Evolutionary conservation across 305 asterid genomes (phyloP), one percentile per base, ranked within the genome.

Genomic region (Fraxinus latifolia): DNA sequence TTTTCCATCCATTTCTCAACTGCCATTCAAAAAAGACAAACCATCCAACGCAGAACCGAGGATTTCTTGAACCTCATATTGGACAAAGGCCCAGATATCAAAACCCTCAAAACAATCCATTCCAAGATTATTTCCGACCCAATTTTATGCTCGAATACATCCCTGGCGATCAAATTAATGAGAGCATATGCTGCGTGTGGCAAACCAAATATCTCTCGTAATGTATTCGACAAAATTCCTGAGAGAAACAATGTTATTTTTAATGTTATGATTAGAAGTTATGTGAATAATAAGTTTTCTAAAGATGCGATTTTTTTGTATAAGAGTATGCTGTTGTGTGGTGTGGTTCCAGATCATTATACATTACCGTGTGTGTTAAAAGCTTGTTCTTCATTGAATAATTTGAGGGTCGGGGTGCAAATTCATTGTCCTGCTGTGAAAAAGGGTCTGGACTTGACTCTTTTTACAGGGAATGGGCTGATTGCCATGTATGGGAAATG

Each of bases 401-500:
- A 92, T 87, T 78, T 89, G 81, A 58, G 73, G 79, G 84, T 85
- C 21, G 98, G 98, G 36, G 7, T 86, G 85, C 98, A 92, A 81
- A 81, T 92, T 80, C 98, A 91, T 84, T 77, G 88, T 31, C 86
- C 88, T 21, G 93, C 91, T 60, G 44, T 88, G 74, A 92, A 93
- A 83, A 92, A 79, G 81, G 93, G 92, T 77, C 97, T 94, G 4
- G 91, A 86, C 82, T 39, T 76, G 83, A 87, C 92, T 74, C 62
- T 95, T 27, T 95, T 85, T 81, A 89, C 92, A 0, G 98, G 97
- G 71, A 95, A 94, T 80, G 94, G 97, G 55, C 85, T 94, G 71
- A 83, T 95, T 39, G 89, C 97, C 21, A 91, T 93, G 99, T 94
- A 93, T 36, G 97, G 98, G 53, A 95, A 95, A 85, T 95, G 95